phyloP scores from a whole-genome alignment of 2,329 filamentous ascomycete species.

The Nannizziopsis barbatae region DNA sequence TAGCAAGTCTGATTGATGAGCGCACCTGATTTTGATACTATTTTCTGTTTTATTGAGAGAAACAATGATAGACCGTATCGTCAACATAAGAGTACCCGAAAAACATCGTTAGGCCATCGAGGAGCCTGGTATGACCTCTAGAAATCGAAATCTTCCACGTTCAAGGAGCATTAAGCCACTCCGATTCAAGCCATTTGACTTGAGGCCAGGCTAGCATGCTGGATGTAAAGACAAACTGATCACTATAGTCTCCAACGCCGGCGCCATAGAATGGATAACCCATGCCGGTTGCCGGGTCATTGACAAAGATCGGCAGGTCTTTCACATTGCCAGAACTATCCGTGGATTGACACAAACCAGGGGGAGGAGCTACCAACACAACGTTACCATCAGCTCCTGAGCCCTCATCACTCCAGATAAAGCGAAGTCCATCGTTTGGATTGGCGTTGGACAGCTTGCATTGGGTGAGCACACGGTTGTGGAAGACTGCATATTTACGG shows the following conservation, averaged over 20 bases:
- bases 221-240: background rate
- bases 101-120: background rate
- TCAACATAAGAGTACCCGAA: slow-evolving; percentile 1
- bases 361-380: slow-evolving; percentile 3
- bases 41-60: no score
- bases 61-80: background rate
- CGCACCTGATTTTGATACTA: no score
- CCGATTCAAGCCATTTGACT: slow-evolving; percentile 5
- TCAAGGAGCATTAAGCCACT: slow-evolving; percentile 1
- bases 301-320: slow-evolving; percentile 6
- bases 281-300: slow-evolving; percentile 5
- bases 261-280: slow-evolving; percentile 7
- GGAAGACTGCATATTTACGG: slow-evolving; percentile 1
- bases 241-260: background rate
- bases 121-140: background rate
- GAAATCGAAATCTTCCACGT: background rate
- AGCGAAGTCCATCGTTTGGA: background rate
- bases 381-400: slow-evolving; percentile 7
- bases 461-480: background rate
- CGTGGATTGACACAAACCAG: background rate
- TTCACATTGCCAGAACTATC: slow-evolving; percentile 4
- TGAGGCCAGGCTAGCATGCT: slow-evolving; percentile 1
- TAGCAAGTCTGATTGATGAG: no score
- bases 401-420: slow-evolving; percentile 3
- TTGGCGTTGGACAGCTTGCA: background rate